phyloP scores from a whole-genome alignment of 2,329 filamentous ascomycete genomes.

The Pseudopithomyces maydicus region DNA sequence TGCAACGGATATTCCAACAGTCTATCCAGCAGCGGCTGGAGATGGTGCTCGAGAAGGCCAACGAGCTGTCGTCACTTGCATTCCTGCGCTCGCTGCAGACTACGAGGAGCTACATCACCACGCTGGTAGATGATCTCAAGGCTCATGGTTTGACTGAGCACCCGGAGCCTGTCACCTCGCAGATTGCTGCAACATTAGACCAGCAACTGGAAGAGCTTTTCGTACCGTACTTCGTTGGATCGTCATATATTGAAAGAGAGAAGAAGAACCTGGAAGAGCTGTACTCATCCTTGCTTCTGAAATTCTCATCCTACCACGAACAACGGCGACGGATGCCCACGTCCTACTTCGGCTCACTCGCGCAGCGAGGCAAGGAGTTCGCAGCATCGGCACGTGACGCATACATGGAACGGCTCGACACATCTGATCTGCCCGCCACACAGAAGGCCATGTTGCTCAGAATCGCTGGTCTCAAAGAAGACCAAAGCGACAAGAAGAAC shows the following conservation, averaged over 20 bases:
- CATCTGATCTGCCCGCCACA: conserved; percentile 82
- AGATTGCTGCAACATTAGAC: conserved; percentile 75
- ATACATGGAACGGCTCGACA: conserved; percentile 87
- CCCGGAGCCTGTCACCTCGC: conserved; percentile 85
- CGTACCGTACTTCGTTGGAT: conserved; percentile 68
- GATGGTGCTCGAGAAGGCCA: conserved; percentile 93
- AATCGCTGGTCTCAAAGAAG: conserved; percentile 80
- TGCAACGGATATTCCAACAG: conserved; percentile 96
- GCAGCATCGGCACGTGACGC: conserved; percentile 87
- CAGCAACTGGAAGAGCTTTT: conserved; percentile 70
- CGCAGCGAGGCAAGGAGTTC: conserved; percentile 87
- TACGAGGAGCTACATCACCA: conserved; percentile 84
- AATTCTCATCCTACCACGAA: conserved; percentile 94
- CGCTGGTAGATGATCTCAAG: conserved; percentile 90
- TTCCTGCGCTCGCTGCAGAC: conserved; percentile 91
- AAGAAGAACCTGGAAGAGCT: conserved; percentile 75
- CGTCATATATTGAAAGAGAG: conserved; percentile 69
- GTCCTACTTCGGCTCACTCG: conserved; percentile 89
- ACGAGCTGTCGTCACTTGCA: conserved; percentile 86
- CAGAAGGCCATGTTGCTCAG: conserved; percentile 90
- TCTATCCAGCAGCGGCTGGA: conserved; percentile 96
- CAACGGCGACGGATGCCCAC: conserved; percentile 85
- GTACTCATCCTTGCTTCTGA: conserved; percentile 92
- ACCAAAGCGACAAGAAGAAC: conserved; percentile 77
- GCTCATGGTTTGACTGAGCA: conserved; percentile 93